Base-by-base conservation (phyloP, 1,284 basidiomycete genomes). In the Porphyrellus sp. region DNA sequence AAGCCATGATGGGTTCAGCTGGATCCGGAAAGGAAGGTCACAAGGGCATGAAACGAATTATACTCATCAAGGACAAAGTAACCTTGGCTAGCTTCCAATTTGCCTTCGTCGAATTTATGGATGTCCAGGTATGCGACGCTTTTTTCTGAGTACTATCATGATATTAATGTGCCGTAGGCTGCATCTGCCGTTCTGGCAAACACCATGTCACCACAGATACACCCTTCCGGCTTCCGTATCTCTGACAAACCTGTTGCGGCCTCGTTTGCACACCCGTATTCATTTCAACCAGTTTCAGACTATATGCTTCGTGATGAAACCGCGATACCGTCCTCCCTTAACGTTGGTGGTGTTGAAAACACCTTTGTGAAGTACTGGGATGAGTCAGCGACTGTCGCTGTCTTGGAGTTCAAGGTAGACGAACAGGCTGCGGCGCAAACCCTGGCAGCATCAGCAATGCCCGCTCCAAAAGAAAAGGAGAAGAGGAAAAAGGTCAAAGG, bases 51-150 rank as follows among this genome's bases (percentile, higher is more conserved):
- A 84, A 82, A 55, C 79, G 92, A 40, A 88, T 97, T 47, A 78
- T 93, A 38, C 77, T 94, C 51, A 86, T 95, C 69, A 90, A 91
- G 68, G 93, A 97, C 71, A 86, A 89, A 64, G 78, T 81, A 8
- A 89, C 89, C 0, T 78, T 86, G 74, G 83, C 84, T 2, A 91
- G 90, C 64, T 93, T 91, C 79, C 91, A 94, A 15, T 95, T 93
- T 68, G 85, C 89, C 0, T 98, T 98, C 65, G 89, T 95, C 13
- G 92, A 97, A 65, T 91, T 96, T 62, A 76, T 89, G 27, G 90
- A 93, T 57, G 70, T 85, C 8, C 82, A 87, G 77, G 93, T 93
- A 70, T 58, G 65, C 12, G 37, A 27, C 8, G 7, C 39, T 15
- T 46, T 24, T 21, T 33, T 38, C 18, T 35, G 4, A 41, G 8